These are phyloP conservation scores for Quaeritorhiza haematococci DNA, from an alignment of 371 early-diverging fungal species.

Conservation along the genomic window DNA sequence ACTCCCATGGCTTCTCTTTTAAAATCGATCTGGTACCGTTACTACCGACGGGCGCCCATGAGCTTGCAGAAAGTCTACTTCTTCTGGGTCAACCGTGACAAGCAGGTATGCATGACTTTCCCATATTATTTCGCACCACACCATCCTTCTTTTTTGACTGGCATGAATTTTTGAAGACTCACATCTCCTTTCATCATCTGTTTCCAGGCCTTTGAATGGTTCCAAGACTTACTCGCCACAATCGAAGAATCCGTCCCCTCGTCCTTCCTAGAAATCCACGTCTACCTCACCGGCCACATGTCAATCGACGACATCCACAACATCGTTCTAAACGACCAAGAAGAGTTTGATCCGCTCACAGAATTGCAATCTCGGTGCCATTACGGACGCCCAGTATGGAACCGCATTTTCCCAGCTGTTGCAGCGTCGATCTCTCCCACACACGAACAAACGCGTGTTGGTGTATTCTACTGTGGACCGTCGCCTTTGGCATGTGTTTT, in stretches of 20 bases:
- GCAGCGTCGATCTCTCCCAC: constrained; percentile 17
- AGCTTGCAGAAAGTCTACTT: constrained; percentile 70
- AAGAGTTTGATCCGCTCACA: constrained; percentile 29
- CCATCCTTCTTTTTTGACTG: constrained; percentile 46
- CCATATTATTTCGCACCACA: constrained; percentile 61
- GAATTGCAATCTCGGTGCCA: constrained; percentile 24
- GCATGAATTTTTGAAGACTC: constrained; percentile 59
- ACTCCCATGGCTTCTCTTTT: constrained; percentile 42
- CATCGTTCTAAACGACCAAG: constrained; percentile 17
- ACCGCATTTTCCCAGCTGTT: constrained; percentile 26
- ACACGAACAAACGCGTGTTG: too few species aligned
- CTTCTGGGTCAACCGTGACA: constrained; percentile 72
- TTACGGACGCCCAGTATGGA: constrained; percentile 41
- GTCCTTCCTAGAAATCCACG: constrained; percentile 63
- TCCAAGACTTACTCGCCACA: constrained; percentile 62
- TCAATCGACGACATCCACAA: constrained; percentile 34
- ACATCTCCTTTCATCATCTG: too few species aligned
- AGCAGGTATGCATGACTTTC: constrained; percentile 72
- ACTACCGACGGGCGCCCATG: constrained; percentile 28
- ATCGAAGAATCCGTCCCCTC: constrained; percentile 50
- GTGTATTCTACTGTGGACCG: background rate
- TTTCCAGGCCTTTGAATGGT: constrained; percentile 73
- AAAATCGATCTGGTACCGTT: constrained; percentile 31
- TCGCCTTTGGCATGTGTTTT: too few species aligned
- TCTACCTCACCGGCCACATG: constrained; percentile 64